Base-by-base conservation (phyloP, 148 eudicot genomes). In the Linanthus parryae region DNA sequence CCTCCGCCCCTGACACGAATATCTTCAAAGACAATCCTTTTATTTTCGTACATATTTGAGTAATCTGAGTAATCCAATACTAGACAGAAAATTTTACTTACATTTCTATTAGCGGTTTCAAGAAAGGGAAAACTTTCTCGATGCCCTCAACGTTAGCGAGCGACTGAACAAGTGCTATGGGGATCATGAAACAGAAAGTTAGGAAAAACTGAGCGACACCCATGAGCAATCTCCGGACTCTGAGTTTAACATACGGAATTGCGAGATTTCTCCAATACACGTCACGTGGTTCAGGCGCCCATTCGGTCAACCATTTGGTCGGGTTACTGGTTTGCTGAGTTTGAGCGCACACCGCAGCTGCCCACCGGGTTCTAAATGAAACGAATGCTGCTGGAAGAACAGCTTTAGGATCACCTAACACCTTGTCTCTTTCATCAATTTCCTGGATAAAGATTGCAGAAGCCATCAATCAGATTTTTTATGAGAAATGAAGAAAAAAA, bases 391-490 rank as follows among this genome's bases (percentile, higher is more conserved):
- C 55, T 8, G 40, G 55, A 1, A 51, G 23, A 30, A 51, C 21
- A 11, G 55, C 55, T 21, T 51, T 51, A 18, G 55, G 55, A 21
- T 31, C 40, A 29, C 34, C 34, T 31, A 51, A 30, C 39, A 51
- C 40, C 22, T 51, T 51, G 30, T 51, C 55, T 51, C 55, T 51
- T 30, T 51, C 55, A 31, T 30, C 16, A 10, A 21, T 26, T 51
- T 33, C 98, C 98, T 92, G 61, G 15, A 35, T 23, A 28, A n/a
- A 23, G 27, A 17, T 1, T 17, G 35, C 21, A 7, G 17, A 17
- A 7, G 12, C 14, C 2, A 9, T 6, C 16, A 3, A 7, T 9
- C n/a, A 7, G 39, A 18, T n/a, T 6, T 22, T 7, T 12, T 19
- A 21, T 16, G n/a, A 21, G 28, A 12, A 47, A 47, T 34, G 25